Conservation (phyloP, 106 monocot species). For the Triglochin maritima region DNA sequence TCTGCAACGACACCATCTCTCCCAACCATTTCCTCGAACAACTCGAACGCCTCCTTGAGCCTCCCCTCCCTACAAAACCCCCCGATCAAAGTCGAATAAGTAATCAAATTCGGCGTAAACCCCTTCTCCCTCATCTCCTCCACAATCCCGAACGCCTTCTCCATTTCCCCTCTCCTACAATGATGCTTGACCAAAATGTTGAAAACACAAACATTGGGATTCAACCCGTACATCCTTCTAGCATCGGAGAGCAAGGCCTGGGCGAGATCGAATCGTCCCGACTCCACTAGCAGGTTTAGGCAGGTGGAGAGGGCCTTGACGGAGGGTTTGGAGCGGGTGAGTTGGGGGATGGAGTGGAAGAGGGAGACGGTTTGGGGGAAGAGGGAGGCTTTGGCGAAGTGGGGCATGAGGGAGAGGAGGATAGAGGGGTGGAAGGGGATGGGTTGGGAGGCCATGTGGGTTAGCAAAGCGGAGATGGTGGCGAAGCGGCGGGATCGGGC, state of each 20-base stretch:
- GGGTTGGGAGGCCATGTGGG: slow-evolving; percentile 37
- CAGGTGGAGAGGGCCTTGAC: slow-evolving; percentile 47
- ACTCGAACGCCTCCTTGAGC: slow-evolving; percentile 56
- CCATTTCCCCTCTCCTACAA: slow-evolving; percentile 28
- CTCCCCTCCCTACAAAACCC: slow-evolving; percentile 40
- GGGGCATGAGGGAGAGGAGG: slow-evolving; percentile 51
- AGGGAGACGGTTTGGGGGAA: slow-evolving; percentile 15
- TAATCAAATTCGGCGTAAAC: slow-evolving; percentile 54
- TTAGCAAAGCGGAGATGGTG: slow-evolving; percentile 50
- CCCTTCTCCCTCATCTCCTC: slow-evolving; percentile 30
- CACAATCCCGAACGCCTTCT: slow-evolving; percentile 33
- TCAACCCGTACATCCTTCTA: slow-evolving; percentile 6
- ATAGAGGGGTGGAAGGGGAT: slow-evolving; percentile 53
- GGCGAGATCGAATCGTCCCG: slow-evolving; percentile 40
- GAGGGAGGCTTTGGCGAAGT: slow-evolving; percentile 32
- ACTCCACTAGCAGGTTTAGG: slow-evolving; percentile 48
- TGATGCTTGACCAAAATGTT: slow-evolving; percentile 74
- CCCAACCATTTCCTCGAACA: slow-evolving; percentile 97
- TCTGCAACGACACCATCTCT: slow-evolving; percentile 64
- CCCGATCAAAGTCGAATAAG: slow-evolving; percentile 72
- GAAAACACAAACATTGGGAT: slow-evolving; percentile 46
- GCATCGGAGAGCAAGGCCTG: slow-evolving; percentile 27
- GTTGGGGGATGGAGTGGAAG: slow-evolving; percentile 41
- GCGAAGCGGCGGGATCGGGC: slow-evolving; percentile 34
- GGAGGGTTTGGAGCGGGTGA: slow-evolving; percentile 55